Percentiles rank a stretch among this genome's conserved stretches.
Evolutionary conservation across 1,139 yeast species (phyloP).

Genomic region (Scheffersomyces parashehatae): DNA sequence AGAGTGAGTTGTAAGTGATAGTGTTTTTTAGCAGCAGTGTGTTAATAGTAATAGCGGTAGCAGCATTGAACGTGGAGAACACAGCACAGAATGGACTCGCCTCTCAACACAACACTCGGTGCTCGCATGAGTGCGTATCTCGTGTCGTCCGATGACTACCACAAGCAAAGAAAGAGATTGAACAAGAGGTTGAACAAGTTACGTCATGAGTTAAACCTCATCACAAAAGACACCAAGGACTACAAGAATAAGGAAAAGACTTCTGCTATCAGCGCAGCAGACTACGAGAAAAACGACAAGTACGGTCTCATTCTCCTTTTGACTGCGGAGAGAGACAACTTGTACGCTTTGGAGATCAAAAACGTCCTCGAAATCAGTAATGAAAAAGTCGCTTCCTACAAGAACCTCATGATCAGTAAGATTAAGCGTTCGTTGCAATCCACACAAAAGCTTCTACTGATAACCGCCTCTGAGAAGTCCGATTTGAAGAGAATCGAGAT

Average conservation of each 20-base stretch:
- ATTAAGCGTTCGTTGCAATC: conserved; percentile 61
- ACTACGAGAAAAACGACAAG: conserved; percentile 45
- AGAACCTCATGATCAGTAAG: conserved; percentile 62
- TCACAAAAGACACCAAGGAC: conserved; percentile 59
- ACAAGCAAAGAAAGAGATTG: conserved; percentile 46
- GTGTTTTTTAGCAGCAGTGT: too few species aligned
- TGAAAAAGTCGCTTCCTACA: conserved; percentile 39
- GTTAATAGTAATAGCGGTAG: too few species aligned
- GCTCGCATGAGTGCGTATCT: conserved; percentile 50
- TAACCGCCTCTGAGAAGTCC: conserved; percentile 35
- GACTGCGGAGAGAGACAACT: conserved; percentile 67
- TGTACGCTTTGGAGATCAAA: conserved; percentile 67
- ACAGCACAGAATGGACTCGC: conserved; percentile 24
- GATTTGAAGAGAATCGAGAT: conserved; percentile 50
- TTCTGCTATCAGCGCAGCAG: conserved; percentile 42
- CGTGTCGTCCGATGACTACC: conserved; percentile 52
- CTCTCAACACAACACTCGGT: conserved; percentile 47
- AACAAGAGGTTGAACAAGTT: conserved; percentile 53
- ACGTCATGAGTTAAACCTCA: conserved; percentile 57
- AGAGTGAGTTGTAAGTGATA: too few species aligned
- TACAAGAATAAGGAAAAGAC: conserved; percentile 48
- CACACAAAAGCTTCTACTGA: conserved; percentile 42
- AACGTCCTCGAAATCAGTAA: conserved; percentile 55
- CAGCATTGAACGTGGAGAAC: too few species aligned
- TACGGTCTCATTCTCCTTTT: conserved; percentile 52